Base-by-base conservation (phyloP, 2,329 filamentous ascomycete species). In the Ceratocystis diversiconidia region DNA sequence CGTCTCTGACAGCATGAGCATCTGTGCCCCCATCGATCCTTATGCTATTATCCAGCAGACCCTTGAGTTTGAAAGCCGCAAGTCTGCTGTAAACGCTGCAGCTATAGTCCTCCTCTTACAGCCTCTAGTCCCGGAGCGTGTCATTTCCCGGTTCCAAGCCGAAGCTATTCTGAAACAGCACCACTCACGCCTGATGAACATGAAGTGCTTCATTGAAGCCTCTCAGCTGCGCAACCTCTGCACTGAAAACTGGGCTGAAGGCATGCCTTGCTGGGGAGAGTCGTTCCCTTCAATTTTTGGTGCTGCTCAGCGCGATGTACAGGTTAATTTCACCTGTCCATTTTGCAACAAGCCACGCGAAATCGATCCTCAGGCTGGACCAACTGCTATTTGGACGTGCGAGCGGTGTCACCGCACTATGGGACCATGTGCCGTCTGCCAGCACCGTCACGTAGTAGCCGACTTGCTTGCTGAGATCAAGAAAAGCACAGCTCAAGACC, bases 201-300 rank as follows among this genome's bases (percentile, higher is more conserved):
- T 86, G 79, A 75, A 78, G 28, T 77, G 85, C 44, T 86, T 85
- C 70, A 76, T 81, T 25, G 82, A 86, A 70, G 84, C 84, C 0
- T 77, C 84, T 0, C 76, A 85, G 0, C 75, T 87, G 17, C 82
- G 84, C 1, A 86, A 87, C 62, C 73, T 86, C 7, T 85, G 81
- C 70, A 75, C 83, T 12, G 74, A 75, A n/a, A 81, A 81, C 22
- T 84, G 82, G 82, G 80, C 81, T 0, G 75, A 74, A 0, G 77
- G 76, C 0, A 71, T 84, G 19, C 75, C 78, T 1, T 74, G 72
- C 62, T 85, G 81, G 81, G 80, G 80, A 1, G 78, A 80, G 0
- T 77, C 77, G 61, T 85, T 85, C 70, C 75, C 79, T 0, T 72
- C 79, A 61, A 77, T 86, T 7, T 84, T 83, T 68, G 73, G 76